phyloP scores from a whole-genome alignment of 805 yeast genomes.

The Tanozyma kutaoensis region DNA sequence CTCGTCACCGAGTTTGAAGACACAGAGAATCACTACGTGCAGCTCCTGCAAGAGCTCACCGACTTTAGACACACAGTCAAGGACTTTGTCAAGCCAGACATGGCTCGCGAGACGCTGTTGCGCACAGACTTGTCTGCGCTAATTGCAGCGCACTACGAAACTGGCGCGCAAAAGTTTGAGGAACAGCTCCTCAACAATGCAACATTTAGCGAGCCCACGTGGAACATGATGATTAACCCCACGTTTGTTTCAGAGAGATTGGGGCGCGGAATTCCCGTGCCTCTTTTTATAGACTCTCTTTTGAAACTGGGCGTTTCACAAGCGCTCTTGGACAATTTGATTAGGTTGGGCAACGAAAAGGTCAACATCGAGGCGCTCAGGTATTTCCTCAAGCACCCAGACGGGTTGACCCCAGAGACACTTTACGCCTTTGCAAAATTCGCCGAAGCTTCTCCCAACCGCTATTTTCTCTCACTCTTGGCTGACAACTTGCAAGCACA shows the following conservation, averaged over 20 bases:
- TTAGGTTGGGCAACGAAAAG: slow-evolving; percentile 12
- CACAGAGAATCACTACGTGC: slow-evolving; percentile 23
- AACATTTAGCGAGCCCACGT: slow-evolving; percentile 16
- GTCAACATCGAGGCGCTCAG: slow-evolving; percentile 10
- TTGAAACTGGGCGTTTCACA: no score
- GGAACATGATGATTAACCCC: slow-evolving; percentile 16
- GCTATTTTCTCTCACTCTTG: slow-evolving; percentile 8
- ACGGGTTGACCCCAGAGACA: no score
- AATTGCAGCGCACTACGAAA: slow-evolving; percentile 12
- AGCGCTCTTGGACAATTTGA: slow-evolving; percentile 6
- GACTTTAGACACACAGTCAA: slow-evolving; percentile 11
- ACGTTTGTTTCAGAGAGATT: slow-evolving; percentile 11
- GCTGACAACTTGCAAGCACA: slow-evolving; percentile 4
- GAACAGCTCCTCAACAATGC: slow-evolving; percentile 16
- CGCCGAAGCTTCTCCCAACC: slow-evolving; percentile 7
- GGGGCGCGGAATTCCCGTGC: no score
- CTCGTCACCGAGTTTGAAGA: slow-evolving; percentile 24
- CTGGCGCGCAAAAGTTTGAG: slow-evolving; percentile 14
- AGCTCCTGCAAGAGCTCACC: slow-evolving; percentile 10
- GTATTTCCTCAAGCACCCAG: not conserved
- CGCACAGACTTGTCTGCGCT: slow-evolving; percentile 13
- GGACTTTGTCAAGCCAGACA: no score
- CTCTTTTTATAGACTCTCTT: no score
- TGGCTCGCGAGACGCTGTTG: no score
- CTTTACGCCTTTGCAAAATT: no score